These are phyloP conservation scores for Luvunga scandens DNA, from an alignment of 345 rosid species.

Conservation along the genomic window DNA sequence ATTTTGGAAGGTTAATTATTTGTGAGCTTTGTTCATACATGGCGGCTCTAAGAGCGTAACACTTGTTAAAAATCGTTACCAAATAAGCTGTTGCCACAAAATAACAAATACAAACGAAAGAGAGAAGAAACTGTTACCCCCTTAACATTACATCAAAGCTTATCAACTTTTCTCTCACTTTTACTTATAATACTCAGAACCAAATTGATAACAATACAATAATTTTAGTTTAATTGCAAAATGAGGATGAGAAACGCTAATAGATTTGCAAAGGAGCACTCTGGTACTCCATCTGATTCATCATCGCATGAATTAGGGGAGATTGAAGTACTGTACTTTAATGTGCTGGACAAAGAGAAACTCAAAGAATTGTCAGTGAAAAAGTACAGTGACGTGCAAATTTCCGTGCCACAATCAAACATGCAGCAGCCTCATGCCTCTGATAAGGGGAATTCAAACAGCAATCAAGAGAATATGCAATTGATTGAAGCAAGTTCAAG, in stretches of 20 bases:
- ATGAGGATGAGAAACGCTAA: neutral
- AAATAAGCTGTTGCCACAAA: neutral
- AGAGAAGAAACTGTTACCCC: too few relatives aligned
- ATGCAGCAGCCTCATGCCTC: neutral
- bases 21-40: neutral
- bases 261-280: neutral
- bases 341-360: neutral
- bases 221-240: neutral
- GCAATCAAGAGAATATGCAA: neutral
- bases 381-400: neutral
- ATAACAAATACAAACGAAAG: neutral
- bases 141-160: neutral
- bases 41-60: neutral
- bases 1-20: neutral
- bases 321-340: neutral
- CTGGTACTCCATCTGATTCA: neutral
- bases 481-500: neutral
- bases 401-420: neutral
- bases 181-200: neutral
- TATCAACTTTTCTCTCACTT: neutral
- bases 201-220: too few relatives aligned
- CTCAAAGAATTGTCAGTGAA: neutral
- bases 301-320: neutral
- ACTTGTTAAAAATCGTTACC: neutral
- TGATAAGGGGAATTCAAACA: neutral